phyloP scores from a whole-genome alignment of 495 filamentous ascomycete species.

The Pyronema omphalodes region DNA sequence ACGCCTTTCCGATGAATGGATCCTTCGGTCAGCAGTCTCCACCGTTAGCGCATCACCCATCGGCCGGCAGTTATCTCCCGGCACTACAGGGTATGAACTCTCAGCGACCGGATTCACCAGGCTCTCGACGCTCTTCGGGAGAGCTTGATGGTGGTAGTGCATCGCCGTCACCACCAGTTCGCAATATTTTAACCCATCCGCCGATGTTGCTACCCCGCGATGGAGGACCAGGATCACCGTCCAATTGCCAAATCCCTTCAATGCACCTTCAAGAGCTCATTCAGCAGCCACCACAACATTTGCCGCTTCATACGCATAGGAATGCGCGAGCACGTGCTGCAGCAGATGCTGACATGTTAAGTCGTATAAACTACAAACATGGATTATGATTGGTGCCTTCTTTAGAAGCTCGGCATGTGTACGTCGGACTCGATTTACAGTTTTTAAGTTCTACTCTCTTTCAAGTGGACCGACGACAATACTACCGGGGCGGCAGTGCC shows the following conservation, averaged over 20 bases:
- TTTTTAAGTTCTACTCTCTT: neutral
- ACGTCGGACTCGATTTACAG: neutral
- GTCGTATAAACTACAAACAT: neutral
- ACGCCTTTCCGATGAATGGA: slow-evolving; percentile 6
- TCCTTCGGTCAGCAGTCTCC: slow-evolving; percentile 20
- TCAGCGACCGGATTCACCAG: slow-evolving; percentile 22
- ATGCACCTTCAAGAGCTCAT: slow-evolving; percentile 23
- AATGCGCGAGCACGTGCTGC: slow-evolving; percentile 4
- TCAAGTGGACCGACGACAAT: neutral
- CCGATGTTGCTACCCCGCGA: slow-evolving; percentile 16
- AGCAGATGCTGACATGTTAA: slow-evolving; percentile 22
- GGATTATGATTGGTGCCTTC: neutral
- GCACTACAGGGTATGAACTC: slow-evolving; percentile 11
- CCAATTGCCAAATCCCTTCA: slow-evolving; percentile 16
- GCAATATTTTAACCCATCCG: too few species aligned
- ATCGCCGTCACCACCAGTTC: slow-evolving; percentile 13
- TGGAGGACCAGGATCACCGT: slow-evolving; percentile 15
- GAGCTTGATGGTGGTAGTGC: slow-evolving; percentile 19
- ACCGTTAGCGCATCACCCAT: slow-evolving; percentile 5
- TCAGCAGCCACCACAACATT: slow-evolving; percentile 8
- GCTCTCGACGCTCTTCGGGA: slow-evolving; percentile 18
- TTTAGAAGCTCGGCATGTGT: neutral
- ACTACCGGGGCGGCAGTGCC: too few species aligned
- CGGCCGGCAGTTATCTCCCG: slow-evolving; percentile 23
- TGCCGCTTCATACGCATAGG: slow-evolving; percentile 5